Percentiles rank a stretch among this genome's conserved stretches.
Evolutionary conservation across 108 stramenopile species (phyloP).

Genomic region (Skeletonema tropicum): DNA sequence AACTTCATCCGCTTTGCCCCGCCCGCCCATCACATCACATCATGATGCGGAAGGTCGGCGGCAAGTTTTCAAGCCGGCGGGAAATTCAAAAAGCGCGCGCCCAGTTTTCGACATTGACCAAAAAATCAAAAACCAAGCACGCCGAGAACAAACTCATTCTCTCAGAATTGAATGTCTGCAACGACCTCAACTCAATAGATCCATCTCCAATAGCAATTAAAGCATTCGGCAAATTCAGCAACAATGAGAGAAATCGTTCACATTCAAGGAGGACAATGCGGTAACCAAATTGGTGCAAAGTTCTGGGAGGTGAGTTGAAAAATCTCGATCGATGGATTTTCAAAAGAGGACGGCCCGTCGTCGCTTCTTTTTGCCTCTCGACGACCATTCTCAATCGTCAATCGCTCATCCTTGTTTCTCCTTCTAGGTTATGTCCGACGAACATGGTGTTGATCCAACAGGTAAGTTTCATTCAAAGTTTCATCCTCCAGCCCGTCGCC

Average conservation of each 20-base stretch:
- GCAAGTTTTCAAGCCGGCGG: background rate
- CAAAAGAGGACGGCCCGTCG: constrained; percentile 4
- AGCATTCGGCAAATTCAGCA: background rate
- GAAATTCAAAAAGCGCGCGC: background rate
- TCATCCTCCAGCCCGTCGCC: background rate
- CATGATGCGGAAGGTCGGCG: too few relatives aligned
- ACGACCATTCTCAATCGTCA: background rate
- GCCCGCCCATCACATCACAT: too few relatives aligned
- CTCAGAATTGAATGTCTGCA: background rate
- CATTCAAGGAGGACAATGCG: constrained; percentile 86
- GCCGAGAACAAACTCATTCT: background rate
- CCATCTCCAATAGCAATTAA: background rate
- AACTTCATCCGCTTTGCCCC: too few relatives aligned
- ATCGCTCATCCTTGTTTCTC: background rate
- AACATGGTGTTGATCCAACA: constrained; percentile 81
- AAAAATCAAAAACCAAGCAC: background rate
- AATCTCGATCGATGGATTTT: background rate
- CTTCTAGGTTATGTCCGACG: constrained; percentile 85
- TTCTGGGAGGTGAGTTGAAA: constrained; percentile 64
- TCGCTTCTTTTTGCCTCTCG: background rate
- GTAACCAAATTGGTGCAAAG: constrained; percentile 82
- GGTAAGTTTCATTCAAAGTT: constrained; percentile 27
- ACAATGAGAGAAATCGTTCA: constrained; percentile 88
- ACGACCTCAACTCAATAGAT: background rate
- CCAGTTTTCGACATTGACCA: background rate